A percentile compares a stretch with the other conserved stretches of the same genome.
phyloP scores from a whole-genome alignment of 164 flowering plant genomes.

The Umbellularia californica region DNA sequence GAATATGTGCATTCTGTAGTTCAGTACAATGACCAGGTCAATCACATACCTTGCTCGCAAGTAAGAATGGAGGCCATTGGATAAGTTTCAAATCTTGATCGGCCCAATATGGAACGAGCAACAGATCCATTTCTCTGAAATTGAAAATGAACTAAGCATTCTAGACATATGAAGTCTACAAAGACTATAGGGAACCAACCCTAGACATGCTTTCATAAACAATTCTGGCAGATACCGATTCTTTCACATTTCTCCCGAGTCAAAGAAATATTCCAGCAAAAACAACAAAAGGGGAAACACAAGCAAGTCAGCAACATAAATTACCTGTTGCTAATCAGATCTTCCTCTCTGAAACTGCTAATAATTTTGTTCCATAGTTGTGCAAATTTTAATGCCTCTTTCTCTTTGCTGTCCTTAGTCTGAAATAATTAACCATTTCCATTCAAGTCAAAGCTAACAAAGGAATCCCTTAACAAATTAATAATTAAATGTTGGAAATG shows the following conservation, averaged over 20 bases:
- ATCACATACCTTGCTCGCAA: constrained; percentile 87
- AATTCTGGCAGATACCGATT: neutral
- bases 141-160: neutral
- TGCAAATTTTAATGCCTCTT: constrained; percentile 84
- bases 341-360: constrained; percentile 87
- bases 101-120: constrained; percentile 98
- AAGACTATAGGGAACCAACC: neutral
- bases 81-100: constrained; percentile 73
- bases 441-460: neutral
- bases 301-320: neutral
- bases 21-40: neutral
- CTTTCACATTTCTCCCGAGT: neutral
- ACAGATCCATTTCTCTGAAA: constrained; percentile 84
- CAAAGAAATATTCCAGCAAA: neutral
- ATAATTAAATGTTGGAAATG: no score
- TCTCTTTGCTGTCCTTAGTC: constrained; percentile 51
- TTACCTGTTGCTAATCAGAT: constrained; percentile 81
- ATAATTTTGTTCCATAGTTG: constrained; percentile 94
- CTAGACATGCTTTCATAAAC: neutral
- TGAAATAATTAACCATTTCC: constrained; percentile 18
- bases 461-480: no score
- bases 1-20: neutral
- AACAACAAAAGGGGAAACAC: neutral
- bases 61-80: constrained; percentile 97
- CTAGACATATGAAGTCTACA: neutral